Evolutionary conservation across 1,284 basidiomycete genomes (phyloP).

Genomic region (Trametes versicolor): DNA sequence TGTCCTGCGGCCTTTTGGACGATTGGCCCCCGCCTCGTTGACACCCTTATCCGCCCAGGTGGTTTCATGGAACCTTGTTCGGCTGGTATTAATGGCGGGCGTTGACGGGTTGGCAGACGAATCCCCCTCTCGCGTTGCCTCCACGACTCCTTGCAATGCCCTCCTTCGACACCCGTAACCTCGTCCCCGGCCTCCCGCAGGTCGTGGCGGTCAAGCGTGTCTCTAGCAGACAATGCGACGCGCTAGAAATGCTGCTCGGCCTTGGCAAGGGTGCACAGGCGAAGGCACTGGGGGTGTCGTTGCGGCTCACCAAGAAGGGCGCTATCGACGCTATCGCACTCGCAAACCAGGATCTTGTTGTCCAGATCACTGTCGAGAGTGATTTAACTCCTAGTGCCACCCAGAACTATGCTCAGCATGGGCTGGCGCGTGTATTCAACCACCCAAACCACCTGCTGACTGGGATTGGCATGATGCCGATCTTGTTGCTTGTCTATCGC

Average conservation of each 20-base stretch:
- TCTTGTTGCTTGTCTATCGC: constrained; percentile 19
- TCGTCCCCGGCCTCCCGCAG: constrained; percentile 18
- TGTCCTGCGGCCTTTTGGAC: neutral
- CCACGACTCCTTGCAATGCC: constrained; percentile 14
- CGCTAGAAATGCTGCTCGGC: constrained; percentile 12
- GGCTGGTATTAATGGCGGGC: neutral
- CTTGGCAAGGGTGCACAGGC: neutral
- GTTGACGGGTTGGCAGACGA: neutral
- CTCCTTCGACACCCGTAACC: constrained; percentile 10
- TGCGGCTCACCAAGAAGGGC: constrained; percentile 24
- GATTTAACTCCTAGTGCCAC: neutral
- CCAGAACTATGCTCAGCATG: no score
- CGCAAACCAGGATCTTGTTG: constrained; percentile 18
- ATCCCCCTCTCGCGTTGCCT: constrained; percentile 5
- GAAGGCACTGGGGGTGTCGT: constrained; percentile 19
- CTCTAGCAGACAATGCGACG: neutral
- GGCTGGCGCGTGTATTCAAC: no score
- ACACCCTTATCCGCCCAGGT: neutral
- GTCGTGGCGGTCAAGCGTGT: neutral
- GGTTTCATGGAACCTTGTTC: constrained; percentile 7
- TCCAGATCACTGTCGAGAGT: constrained; percentile 16
- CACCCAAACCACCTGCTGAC: constrained; percentile 12
- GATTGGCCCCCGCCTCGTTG: constrained; percentile 7
- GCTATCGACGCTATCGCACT: constrained; percentile 25
- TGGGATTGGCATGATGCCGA: constrained; percentile 14